Evolutionary conservation across 352 stramenopile genomes (phyloP).

Genomic region (Globisporangium mamillatum): DNA sequence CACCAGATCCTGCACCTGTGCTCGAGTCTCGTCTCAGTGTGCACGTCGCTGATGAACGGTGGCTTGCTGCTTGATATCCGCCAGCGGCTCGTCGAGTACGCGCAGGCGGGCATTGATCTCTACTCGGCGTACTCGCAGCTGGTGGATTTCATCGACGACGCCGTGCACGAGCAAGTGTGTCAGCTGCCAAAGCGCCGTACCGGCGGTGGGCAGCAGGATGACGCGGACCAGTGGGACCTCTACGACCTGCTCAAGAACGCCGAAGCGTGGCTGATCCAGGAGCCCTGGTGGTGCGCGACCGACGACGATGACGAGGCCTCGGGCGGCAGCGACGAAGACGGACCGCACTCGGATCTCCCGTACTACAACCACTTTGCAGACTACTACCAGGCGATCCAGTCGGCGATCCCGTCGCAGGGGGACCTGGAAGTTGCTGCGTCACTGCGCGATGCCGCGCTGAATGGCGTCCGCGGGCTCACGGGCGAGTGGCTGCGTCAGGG

Average conservation of each 20-base stretch:
- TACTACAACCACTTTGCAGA: slow-evolving; percentile 47
- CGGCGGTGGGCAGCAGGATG: slow-evolving; percentile 20
- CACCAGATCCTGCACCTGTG: slow-evolving; percentile 54
- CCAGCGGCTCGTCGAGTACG: slow-evolving; percentile 44
- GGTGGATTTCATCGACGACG: slow-evolving; percentile 45
- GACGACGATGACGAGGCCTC: slow-evolving; percentile 41
- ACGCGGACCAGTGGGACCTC: slow-evolving; percentile 41
- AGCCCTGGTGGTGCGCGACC: slow-evolving; percentile 51
- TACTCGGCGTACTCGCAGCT: slow-evolving; percentile 44
- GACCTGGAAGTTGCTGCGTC: slow-evolving; percentile 44
- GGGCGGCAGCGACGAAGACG: slow-evolving; percentile 33
- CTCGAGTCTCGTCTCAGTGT: slow-evolving; percentile 53
- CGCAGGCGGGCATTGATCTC: slow-evolving; percentile 32
- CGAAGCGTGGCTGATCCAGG: slow-evolving; percentile 49
- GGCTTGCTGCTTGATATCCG: slow-evolving; percentile 47
- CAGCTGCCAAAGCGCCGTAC: slow-evolving; percentile 32
- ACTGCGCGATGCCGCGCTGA: slow-evolving; percentile 39
- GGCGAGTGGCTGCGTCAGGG: slow-evolving; percentile 47
- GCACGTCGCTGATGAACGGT: slow-evolving; percentile 30
- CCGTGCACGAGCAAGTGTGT: slow-evolving; percentile 40
- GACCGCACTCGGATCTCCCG: slow-evolving; percentile 33
- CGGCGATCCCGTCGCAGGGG: slow-evolving; percentile 36
- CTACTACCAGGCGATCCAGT: slow-evolving; percentile 43
- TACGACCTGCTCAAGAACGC: slow-evolving; percentile 62
- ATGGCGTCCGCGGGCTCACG: slow-evolving; percentile 36